phyloP scores from a whole-genome alignment of 2,329 filamentous ascomycete species.

The Cercospora berteroae region DNA sequence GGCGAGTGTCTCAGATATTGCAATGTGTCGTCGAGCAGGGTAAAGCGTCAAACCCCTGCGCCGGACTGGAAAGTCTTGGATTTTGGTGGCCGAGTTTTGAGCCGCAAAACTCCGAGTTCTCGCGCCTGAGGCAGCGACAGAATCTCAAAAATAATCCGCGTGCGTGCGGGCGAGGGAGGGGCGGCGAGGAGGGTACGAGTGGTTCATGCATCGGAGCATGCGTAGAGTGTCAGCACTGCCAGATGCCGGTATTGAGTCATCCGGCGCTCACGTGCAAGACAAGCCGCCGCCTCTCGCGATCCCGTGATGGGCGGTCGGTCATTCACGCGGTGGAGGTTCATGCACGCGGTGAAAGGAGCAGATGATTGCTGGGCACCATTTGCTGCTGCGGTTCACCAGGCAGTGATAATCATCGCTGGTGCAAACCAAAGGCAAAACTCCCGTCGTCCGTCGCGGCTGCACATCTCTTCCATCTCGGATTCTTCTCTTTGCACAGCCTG shows the following conservation, averaged over 20 bases:
- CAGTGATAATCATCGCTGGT: background rate
- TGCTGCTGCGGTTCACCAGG: background rate
- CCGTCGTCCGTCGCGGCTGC: background rate
- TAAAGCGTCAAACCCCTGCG: background rate
- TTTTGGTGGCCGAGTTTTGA: background rate
- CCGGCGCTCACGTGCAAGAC: slow-evolving; percentile 2
- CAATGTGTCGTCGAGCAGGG: background rate
- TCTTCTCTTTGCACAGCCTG: background rate
- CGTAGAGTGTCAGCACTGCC: background rate
- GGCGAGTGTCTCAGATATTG: slow-evolving; percentile 1
- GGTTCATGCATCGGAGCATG: background rate
- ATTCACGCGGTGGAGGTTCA: background rate
- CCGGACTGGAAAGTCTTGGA: background rate
- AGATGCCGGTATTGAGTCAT: slow-evolving; percentile 2
- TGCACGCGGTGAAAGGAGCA: background rate
- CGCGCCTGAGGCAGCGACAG: background rate
- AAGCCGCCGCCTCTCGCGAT: background rate
- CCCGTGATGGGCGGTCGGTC: slow-evolving; percentile 2
- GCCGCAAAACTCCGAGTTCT: background rate
- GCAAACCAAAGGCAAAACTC: background rate
- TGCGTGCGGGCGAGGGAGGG: background rate
- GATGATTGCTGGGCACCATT: slow-evolving; percentile 5
- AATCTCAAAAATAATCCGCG: background rate
- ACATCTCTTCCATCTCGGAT: background rate
- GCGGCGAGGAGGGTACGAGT: background rate